A percentile compares a stretch with the other conserved stretches of the same genome.
phyloP scores from a whole-genome alignment of 73 alveolate genomes.

The Stentor coeruleus region DNA sequence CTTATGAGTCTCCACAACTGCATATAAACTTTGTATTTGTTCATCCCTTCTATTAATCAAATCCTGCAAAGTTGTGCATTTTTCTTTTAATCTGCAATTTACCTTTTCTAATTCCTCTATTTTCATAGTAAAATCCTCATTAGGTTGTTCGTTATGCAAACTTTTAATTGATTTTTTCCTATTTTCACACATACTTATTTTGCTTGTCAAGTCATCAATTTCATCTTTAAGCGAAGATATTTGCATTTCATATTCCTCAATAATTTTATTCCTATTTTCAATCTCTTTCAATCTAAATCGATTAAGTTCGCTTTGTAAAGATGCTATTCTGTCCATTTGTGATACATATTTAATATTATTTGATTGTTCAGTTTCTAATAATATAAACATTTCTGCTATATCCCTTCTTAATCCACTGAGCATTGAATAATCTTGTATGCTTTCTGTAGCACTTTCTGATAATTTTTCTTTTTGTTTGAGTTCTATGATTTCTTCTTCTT shows the following conservation, averaged over 20 bases:
- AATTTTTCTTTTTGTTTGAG: neutral
- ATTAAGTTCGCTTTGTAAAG: neutral
- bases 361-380: neutral
- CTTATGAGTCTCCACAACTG: neutral
- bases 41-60: neutral
- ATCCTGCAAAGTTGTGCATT: neutral
- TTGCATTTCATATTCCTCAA: neutral
- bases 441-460: conserved; percentile 4
- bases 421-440: conserved; percentile 2
- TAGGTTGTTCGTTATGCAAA: no score
- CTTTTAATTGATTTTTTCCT: no score
- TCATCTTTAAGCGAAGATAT: neutral
- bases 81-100: neutral
- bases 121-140: neutral
- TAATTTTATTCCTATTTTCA: neutral
- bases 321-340: neutral
- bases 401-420: neutral
- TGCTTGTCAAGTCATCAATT: neutral
- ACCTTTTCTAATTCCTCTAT: neutral
- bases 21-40: neutral
- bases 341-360: neutral
- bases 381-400: neutral
- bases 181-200: neutral
- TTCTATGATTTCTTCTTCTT: neutral
- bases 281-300: neutral